A percentile compares a stretch with the other conserved stretches of the same genome.
Conservation (phyloP, 2,329 filamentous ascomycete species). For the Fusarium dlaminii region DNA sequence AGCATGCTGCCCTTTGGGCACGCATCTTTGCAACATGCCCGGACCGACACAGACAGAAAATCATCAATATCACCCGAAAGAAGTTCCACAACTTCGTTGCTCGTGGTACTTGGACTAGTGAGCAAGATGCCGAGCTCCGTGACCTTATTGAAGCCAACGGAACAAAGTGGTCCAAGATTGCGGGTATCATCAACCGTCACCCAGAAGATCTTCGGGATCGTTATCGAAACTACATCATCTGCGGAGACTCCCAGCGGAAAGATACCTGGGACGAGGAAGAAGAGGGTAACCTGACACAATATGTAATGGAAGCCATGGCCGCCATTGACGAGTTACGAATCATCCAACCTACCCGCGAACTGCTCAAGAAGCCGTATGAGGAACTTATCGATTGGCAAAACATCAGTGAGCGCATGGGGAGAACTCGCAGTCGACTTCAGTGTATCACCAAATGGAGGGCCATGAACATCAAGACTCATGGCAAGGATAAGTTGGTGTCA, state of each 20-base stretch:
- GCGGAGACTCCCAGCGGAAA: constrained; percentile 61
- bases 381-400: constrained; percentile 71
- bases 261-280: constrained; percentile 70
- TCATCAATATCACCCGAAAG: constrained; percentile 67
- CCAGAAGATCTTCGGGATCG: constrained; percentile 74
- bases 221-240: constrained; percentile 73
- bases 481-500: constrained; percentile 48
- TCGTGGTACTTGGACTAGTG: constrained; percentile 56
- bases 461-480: constrained; percentile 49
- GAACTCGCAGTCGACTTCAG: constrained; percentile 71
- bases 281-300: constrained; percentile 60
- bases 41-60: constrained; percentile 60
- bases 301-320: constrained; percentile 63
- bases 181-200: constrained; percentile 69
- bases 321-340: constrained; percentile 54
- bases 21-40: constrained; percentile 59
- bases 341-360: constrained; percentile 44
- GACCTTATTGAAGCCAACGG: constrained; percentile 49
- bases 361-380: constrained; percentile 56
- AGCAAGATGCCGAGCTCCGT: constrained; percentile 50
- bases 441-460: constrained; percentile 74
- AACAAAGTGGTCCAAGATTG: constrained; percentile 70
- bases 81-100: constrained; percentile 73
- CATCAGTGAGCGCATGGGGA: constrained; percentile 70
- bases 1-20: constrained; percentile 60